Conservation (phyloP, 2,329 filamentous ascomycete species). For the Nemania diffusa region DNA sequence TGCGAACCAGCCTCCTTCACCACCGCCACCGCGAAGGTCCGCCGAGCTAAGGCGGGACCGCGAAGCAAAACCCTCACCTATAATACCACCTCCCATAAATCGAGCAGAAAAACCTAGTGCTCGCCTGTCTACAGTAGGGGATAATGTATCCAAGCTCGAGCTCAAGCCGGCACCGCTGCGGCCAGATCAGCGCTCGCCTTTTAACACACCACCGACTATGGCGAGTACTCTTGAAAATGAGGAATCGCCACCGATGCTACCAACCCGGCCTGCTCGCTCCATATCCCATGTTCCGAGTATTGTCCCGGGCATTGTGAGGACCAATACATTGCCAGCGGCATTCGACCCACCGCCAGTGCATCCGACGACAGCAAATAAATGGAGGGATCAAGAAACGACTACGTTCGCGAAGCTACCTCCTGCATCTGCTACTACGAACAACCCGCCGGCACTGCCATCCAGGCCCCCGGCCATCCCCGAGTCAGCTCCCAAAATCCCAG, state of each 20-base stretch:
- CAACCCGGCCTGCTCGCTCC: constrained; percentile 59
- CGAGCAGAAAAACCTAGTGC: constrained; percentile 81
- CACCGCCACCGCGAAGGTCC: constrained; percentile 72
- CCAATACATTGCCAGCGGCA: constrained; percentile 49
- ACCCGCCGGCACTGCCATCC: constrained; percentile 62
- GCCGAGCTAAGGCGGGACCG: constrained; percentile 65
- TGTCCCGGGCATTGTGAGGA: too few relatives aligned
- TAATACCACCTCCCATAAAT: constrained; percentile 78
- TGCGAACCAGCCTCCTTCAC: constrained; percentile 67
- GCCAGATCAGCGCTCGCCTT: constrained; percentile 73
- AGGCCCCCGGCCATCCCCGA: constrained; percentile 57
- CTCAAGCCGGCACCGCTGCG: constrained; percentile 51
- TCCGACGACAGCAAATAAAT: constrained; percentile 57
- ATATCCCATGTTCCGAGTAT: constrained; percentile 51
- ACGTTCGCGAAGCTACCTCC: constrained; percentile 52
- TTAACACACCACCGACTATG: constrained; percentile 85
- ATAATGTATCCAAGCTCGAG: constrained; percentile 49
- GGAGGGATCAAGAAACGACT: constrained; percentile 57
- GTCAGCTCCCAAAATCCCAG: constrained; percentile 45
- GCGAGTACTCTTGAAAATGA: constrained; percentile 67
- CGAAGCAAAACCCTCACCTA: constrained; percentile 54
- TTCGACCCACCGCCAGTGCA: constrained; percentile 67
- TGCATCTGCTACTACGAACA: constrained; percentile 55
- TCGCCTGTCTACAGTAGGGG: constrained; percentile 55
- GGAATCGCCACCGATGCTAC: constrained; percentile 60